A percentile compares a stretch with the other conserved stretches of the same genome.
These are phyloP conservation scores for Candida insectalens DNA, from an alignment of 805 yeast genomes.

Conservation along the genomic window DNA sequence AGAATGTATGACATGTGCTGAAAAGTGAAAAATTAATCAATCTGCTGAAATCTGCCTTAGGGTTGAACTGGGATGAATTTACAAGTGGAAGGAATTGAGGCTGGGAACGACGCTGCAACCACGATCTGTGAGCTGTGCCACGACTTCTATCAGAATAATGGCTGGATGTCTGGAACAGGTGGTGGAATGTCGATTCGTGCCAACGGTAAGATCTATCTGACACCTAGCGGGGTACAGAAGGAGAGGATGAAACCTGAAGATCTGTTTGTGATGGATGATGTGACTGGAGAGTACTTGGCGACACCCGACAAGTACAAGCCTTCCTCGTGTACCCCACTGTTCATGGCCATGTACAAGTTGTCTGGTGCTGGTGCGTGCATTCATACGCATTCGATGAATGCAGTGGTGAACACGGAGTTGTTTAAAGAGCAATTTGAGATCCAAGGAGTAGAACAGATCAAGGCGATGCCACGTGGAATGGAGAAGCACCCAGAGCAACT, in stretches of 20 bases:
- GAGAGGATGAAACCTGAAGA: constrained; percentile 77
- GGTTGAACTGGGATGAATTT: too few species aligned
- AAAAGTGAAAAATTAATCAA: too few species aligned
- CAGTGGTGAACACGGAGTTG: constrained; percentile 70
- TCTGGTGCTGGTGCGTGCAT: constrained; percentile 86
- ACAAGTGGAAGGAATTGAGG: too few species aligned
- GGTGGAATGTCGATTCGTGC: constrained; percentile 81
- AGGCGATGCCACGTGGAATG: constrained; percentile 69
- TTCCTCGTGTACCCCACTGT: constrained; percentile 90
- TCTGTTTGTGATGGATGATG: constrained; percentile 65
- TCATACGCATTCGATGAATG: constrained; percentile 87
- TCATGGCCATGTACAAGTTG: constrained; percentile 55
- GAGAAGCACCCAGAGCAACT: constrained; percentile 77
- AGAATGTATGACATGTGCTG: too few species aligned
- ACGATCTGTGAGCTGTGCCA: too few species aligned
- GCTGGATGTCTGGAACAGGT: constrained; percentile 95
- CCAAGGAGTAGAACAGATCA: constrained; percentile 81
- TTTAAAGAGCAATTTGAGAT: constrained; percentile 67
- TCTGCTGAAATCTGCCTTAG: too few species aligned
- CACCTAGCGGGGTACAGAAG: constrained; percentile 96
- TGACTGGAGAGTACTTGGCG: constrained; percentile 40
- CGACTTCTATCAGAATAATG: constrained; percentile 56
- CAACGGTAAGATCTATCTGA: constrained; percentile 45
- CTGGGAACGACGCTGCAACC: too few species aligned
- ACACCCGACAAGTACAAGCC: constrained; percentile 67